Conservation (phyloP, 73 alveolate species). For the Breviolum minutum region DNA sequence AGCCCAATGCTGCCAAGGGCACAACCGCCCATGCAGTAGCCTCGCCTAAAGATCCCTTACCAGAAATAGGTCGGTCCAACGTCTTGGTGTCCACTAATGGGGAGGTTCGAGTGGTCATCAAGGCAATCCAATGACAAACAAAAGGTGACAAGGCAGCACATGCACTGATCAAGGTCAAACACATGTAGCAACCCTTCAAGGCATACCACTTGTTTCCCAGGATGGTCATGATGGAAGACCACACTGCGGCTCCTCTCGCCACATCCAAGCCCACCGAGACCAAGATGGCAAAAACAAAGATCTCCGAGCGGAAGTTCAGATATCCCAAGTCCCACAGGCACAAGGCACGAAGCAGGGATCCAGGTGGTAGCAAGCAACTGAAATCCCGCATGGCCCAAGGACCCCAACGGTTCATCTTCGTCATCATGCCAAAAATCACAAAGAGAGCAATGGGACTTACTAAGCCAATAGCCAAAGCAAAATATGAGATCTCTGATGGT, state of each 20-base stretch:
- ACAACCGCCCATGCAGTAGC: conserved; percentile 77
- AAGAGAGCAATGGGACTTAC: conserved; percentile 60
- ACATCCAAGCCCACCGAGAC: conserved; percentile 82
- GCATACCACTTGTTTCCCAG: conserved; percentile 85
- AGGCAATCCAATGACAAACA: conserved; percentile 41
- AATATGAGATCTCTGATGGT: conserved; percentile 39
- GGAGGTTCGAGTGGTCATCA: conserved; percentile 20
- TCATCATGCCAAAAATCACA: conserved; percentile 51
- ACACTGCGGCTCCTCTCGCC: conserved; percentile 72
- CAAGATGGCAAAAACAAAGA: conserved; percentile 58
- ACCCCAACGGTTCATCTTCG: conserved; percentile 76
- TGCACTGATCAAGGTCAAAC: conserved; percentile 57
- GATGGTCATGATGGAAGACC: conserved; percentile 92
- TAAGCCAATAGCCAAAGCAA: conserved; percentile 66
- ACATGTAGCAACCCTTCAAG: conserved; percentile 64
- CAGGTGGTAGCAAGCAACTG: conserved; percentile 83
- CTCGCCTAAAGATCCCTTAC: conserved; percentile 59
- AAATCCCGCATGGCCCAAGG: conserved; percentile 89
- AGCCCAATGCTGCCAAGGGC: conserved; percentile 18
- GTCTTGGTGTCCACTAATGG: conserved; percentile 73
- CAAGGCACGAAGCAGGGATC: conserved; percentile 53
- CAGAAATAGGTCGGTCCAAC: conserved; percentile 66
- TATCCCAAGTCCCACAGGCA: conserved; percentile 79
- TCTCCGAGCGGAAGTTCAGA: conserved; percentile 70
- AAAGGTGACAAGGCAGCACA: conserved; percentile 78